These are phyloP conservation scores for Fusarium sp. DNA, from an alignment of 2,329 filamentous ascomycete genomes.

Conservation along the genomic window DNA sequence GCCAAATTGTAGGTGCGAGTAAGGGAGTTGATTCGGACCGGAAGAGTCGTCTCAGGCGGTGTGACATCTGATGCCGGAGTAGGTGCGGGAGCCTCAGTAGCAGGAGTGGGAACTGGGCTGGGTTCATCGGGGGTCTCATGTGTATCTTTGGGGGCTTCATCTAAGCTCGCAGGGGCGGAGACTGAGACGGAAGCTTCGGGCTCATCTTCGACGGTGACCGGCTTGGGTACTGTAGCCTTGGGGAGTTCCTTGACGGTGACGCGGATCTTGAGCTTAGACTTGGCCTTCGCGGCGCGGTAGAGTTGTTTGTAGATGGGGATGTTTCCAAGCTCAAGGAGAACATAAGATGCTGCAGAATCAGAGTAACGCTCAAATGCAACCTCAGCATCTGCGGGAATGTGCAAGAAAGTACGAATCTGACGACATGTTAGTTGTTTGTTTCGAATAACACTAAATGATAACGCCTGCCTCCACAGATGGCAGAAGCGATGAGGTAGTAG, in stretches of 20 bases:
- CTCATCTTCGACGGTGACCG: slow-evolving; percentile 64
- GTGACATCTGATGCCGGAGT: slow-evolving; percentile 27
- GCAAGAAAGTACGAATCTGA: slow-evolving; percentile 53
- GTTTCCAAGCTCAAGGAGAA: slow-evolving; percentile 82
- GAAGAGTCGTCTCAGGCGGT: slow-evolving; percentile 38
- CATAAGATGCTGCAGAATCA: slow-evolving; percentile 85
- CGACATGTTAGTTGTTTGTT: slow-evolving; percentile 26
- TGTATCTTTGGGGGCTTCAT: slow-evolving; percentile 32
- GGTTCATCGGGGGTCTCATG: slow-evolving; percentile 25
- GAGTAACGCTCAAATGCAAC: slow-evolving; percentile 90
- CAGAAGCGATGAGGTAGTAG: background rate
- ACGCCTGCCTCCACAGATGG: background rate
- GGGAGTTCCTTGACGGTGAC: slow-evolving; percentile 61
- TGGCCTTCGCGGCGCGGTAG: slow-evolving; percentile 95
- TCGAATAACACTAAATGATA: background rate
- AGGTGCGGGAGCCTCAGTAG: slow-evolving; percentile 36
- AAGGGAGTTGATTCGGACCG: slow-evolving; percentile 40
- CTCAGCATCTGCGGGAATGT: slow-evolving; percentile 50
- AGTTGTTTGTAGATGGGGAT: slow-evolving; percentile 93
- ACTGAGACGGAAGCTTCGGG: slow-evolving; percentile 47
- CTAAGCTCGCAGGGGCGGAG: slow-evolving; percentile 16
- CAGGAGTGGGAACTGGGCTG: slow-evolving; percentile 31
- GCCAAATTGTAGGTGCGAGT: slow-evolving; percentile 45
- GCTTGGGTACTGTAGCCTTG: slow-evolving; percentile 49
- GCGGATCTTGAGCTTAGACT: slow-evolving; percentile 93